Evolutionary conservation across 768 basidiomycete species (phyloP).

Genomic region (Leccinum subgranulosum): DNA sequence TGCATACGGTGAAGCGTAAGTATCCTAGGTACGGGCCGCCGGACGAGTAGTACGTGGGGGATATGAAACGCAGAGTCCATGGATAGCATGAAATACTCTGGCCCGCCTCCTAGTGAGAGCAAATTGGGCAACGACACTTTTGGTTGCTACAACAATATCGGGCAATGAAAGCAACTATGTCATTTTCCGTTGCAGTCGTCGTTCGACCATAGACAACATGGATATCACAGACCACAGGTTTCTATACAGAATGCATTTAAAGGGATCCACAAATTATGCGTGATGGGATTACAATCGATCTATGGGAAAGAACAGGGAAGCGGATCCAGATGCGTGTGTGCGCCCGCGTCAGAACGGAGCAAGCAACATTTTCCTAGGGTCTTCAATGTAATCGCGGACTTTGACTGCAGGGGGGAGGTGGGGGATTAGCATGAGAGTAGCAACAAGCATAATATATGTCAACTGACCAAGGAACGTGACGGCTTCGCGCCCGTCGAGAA

Average conservation of each 20-base stretch:
- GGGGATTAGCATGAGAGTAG: conserved; percentile 2
- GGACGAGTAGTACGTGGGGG: too few species aligned
- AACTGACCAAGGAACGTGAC: conserved; percentile 93
- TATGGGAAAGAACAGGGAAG: background rate
- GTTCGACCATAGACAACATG: background rate
- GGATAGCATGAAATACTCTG: too few species aligned
- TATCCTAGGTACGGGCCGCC: too few species aligned
- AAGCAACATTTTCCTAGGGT: conserved; percentile 88
- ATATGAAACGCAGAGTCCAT: too few species aligned
- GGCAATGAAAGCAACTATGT: too few species aligned
- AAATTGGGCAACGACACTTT: background rate
- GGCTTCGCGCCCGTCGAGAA: conserved; percentile 94
- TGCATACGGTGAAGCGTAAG: too few species aligned
- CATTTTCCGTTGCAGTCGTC: too few species aligned
- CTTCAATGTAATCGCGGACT: conserved; percentile 92
- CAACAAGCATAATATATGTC: background rate
- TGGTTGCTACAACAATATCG: background rate
- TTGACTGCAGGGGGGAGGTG: conserved; percentile 50
- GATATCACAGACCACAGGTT: conserved; percentile 1
- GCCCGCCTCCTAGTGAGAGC: too few species aligned
- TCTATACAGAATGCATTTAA: conserved; percentile 3
- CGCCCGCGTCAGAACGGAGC: conserved; percentile 26
- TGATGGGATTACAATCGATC: conserved; percentile 8
- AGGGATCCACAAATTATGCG: conserved; percentile 10
- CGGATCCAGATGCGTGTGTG: background rate